Evolutionary conservation across 2,329 filamentous ascomycete species (phyloP).

Genomic region (Myriosclerotinia duriaeana): DNA sequence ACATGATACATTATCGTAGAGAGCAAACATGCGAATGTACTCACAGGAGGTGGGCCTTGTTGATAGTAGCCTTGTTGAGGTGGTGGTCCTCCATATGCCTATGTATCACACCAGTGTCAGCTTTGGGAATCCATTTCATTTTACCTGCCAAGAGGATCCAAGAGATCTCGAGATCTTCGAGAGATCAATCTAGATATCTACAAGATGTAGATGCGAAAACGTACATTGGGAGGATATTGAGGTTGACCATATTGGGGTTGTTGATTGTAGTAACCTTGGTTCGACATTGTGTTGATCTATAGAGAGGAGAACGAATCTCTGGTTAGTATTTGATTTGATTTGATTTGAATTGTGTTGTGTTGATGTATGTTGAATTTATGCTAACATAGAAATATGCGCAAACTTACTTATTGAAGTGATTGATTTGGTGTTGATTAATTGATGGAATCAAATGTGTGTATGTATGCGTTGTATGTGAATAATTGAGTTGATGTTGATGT

Average conservation of each 20-base stretch:
- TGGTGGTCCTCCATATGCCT: constrained; percentile 27
- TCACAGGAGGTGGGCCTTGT: constrained; percentile 26
- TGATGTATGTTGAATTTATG: not conserved
- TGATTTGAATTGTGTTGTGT: no score
- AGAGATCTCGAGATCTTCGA: constrained; percentile 14
- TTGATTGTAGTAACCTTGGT: constrained; percentile 43
- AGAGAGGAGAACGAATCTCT: not conserved
- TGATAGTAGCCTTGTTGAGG: constrained; percentile 31
- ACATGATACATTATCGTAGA: not conserved
- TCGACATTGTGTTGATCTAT: constrained; percentile 26
- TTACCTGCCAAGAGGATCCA: constrained; percentile 19
- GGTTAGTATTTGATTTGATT: not conserved
- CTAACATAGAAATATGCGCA: not conserved
- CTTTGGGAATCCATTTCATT: constrained; percentile 4
- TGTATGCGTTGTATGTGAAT: not conserved
- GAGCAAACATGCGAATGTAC: not conserved
- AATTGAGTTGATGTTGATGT: not conserved
- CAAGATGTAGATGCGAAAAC: constrained; percentile 31
- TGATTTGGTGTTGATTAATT: not conserved
- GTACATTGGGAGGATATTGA: constrained; percentile 27
- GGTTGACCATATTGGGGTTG: constrained; percentile 42
- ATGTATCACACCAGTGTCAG: constrained; percentile 21
- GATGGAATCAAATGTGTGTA: not conserved
- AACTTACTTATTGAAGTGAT: not conserved
- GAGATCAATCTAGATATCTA: no score